Evolutionary conservation across 441 rosid genomes (phyloP), one percentile per base, ranked within the genome.

Genomic region (Populus hybrid): DNA sequence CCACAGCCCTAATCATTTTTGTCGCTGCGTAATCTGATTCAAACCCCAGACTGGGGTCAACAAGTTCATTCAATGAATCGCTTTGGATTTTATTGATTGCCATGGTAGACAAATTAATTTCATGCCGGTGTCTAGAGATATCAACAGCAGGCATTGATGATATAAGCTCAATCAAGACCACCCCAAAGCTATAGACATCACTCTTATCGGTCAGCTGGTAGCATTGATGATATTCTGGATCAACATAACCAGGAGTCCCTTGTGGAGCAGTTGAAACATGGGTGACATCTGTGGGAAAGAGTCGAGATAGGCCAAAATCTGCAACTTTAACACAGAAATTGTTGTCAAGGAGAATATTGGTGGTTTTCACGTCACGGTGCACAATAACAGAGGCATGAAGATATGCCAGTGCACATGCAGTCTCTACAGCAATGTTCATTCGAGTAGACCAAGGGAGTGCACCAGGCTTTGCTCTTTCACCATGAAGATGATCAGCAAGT

Each of bases 171-270:
- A 90, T 75, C 67, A 95, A 73, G 59, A 95, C 98, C 33, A 95
- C 99, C 18, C 97, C 99, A 10, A 94, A 94, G 85, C 99, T 95
- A 78, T 87, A 95, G 8, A 95, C 98, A 50, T 95, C 99, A n/a
- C 99, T 95, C 87, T 91, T 94, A 74, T 76, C 85, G 0, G 97
- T 92, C 59, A 95, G 88, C 83, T 93, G 99, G 81, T 90, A 95
- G 80, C 92, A 89, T 64, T 89, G 86, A 76, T 95, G 92, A 80
- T 94, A 95, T 77, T 95, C 98, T 0, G 99, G 99, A 77, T 92
- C 98, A 0, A 95, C 89, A 53, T 95, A 95, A 7, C 99, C 98
- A 0, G 98, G 98, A 76, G 97, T 95, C 6, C 99, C 99, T 78
- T 94, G 99, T 21, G 99, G 99, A 74, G 93, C 90, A 1, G 99